phyloP scores from a whole-genome alignment of 208 protist genomes.

The Wallacemonas rigidus region DNA sequence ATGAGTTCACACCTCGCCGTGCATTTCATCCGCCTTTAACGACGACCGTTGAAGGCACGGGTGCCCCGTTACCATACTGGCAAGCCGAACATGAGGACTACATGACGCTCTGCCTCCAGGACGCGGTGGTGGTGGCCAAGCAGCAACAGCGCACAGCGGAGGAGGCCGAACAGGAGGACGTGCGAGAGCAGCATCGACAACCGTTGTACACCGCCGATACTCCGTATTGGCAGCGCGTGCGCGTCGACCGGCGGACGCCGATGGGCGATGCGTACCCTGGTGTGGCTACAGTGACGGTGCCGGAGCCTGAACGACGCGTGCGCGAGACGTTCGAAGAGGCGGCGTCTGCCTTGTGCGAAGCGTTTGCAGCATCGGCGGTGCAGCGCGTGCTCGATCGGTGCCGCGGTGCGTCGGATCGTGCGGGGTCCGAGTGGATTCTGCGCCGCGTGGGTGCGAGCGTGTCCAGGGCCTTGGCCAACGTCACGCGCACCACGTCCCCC shows the following conservation, averaged over 20 bases:
- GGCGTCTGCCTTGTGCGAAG: slow-evolving; percentile 28
- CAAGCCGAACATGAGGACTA: slow-evolving; percentile 5
- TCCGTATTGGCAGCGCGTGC: background rate
- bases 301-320: slow-evolving; percentile 30
- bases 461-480: slow-evolving; percentile 1
- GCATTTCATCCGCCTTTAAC: background rate
- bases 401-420: slow-evolving; percentile 30
- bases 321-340: slow-evolving; percentile 47
- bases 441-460: slow-evolving; percentile 21
- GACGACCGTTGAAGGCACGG: background rate
- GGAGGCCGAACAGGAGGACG: background rate
- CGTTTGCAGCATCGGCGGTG: slow-evolving; percentile 26
- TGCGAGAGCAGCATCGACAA: background rate
- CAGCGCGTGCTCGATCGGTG: slow-evolving; percentile 10
- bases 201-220: background rate
- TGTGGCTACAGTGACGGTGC: background rate
- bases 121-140: background rate
- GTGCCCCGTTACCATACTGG: slow-evolving; percentile 4
- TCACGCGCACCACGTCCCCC: background rate
- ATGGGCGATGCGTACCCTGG: no score
- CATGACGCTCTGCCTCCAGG: slow-evolving; percentile 14
- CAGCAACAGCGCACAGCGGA: background rate
- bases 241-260: no score
- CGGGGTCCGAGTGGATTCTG: slow-evolving; percentile 45
- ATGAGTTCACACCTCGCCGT: background rate